Base-by-base conservation (phyloP, 495 filamentous ascomycete genomes). In the Penicillium tannophilum region DNA sequence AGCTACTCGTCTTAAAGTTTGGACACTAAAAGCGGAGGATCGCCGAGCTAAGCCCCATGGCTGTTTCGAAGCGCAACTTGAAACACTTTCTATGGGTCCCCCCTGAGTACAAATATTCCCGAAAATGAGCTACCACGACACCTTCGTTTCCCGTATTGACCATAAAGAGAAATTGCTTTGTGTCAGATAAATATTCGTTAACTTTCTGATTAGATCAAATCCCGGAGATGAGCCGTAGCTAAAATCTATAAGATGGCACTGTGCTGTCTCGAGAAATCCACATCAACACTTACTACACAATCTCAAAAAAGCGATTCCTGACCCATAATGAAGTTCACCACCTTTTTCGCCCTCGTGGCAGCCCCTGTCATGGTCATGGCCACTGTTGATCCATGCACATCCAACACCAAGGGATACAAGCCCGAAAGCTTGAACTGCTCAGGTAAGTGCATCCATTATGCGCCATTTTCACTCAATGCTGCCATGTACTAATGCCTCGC, bases 391-490 rank as follows among this genome's bases (percentile, higher is more conserved):
- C 70, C 67, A 10, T 62, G 63, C 19, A 55, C 67, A 10, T 63
- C 70, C 4, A 72, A 72, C 62, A 70, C 65, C 54, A 70, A 72
- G 56, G 70, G 67, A 28, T 65, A 72, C 54, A 67, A 65, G 39
- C 70, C 70, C 3, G 52, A 42, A 20, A 66, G 33, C 30, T 24
- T 64, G 6, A 70, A 63, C 55, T 72, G 70, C 50, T 45, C 26
- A 26, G 59, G 70, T 72, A 48, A 26, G 54, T 58, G 26, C 26
- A 50, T 10, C 17, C 17, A 1, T 12, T 50, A 47, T 23, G 11
- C 4, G 2, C 10, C 36, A 41, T 12, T 41, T 0, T 2, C 36
- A 9, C 36, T 26, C 10, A 23, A 23, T 11, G 17, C 6, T 47
- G 9, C 11, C 5, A 49, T 11, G 46, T 12, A 14, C 28, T 49